A percentile compares a stretch with the other conserved stretches of the same genome.
These are phyloP conservation scores for Phytopythium helicoides DNA, from an alignment of 352 stramenopile species.

Conservation along the genomic window DNA sequence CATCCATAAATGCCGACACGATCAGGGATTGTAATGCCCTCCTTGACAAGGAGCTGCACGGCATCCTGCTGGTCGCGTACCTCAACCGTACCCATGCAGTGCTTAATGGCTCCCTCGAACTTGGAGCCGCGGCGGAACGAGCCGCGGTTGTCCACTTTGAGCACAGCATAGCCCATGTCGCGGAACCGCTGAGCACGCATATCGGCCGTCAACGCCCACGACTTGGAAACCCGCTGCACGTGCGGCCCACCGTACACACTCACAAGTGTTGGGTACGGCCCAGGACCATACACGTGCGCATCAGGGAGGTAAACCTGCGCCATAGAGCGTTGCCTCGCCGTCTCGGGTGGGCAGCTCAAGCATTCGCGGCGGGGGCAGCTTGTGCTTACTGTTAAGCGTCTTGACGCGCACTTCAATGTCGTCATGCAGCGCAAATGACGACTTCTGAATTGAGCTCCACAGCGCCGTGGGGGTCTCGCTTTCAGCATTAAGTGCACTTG, in stretches of 20 bases:
- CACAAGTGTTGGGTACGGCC: slow-evolving; percentile 95
- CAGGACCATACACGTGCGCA: slow-evolving; percentile 71
- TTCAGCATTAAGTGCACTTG: neutral
- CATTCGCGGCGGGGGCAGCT: slow-evolving; percentile 60
- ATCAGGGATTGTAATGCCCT: slow-evolving; percentile 87
- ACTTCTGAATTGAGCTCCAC: slow-evolving; percentile 37
- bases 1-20: slow-evolving; percentile 96
- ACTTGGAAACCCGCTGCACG: slow-evolving; percentile 93
- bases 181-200: slow-evolving; percentile 93
- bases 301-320: slow-evolving; percentile 94
- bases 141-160: slow-evolving; percentile 97
- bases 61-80: slow-evolving; percentile 85
- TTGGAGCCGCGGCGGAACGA: slow-evolving; percentile 88
- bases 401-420: slow-evolving; percentile 59
- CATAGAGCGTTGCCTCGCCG: slow-evolving; percentile 83
- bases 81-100: slow-evolving; percentile 91
- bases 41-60: slow-evolving; percentile 71
- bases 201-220: slow-evolving; percentile 92
- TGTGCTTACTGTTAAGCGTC: slow-evolving; percentile 39
- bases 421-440: slow-evolving; percentile 51
- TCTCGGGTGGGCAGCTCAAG: slow-evolving; percentile 85
- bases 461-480: slow-evolving; percentile 17
- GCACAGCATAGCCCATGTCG: slow-evolving; percentile 93
- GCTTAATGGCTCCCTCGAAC: slow-evolving; percentile 94
- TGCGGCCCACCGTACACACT: slow-evolving; percentile 97